A percentile compares a stretch with the other conserved stretches of the same genome.
phyloP scores from a whole-genome alignment of 176 grass and related monocot genomes.

The Raddia guianensis region DNA sequence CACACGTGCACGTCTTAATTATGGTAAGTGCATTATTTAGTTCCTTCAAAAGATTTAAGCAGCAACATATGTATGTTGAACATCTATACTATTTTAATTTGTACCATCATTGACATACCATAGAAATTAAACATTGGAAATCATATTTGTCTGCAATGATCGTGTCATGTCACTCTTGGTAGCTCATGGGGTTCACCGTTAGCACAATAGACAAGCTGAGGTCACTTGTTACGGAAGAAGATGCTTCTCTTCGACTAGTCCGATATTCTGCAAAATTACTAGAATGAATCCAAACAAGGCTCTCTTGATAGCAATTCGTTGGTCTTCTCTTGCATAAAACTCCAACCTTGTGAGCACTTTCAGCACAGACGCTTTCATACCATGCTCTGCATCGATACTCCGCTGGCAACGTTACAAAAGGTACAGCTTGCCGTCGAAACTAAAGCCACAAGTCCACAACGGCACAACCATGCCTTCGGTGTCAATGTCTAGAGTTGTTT shows the following conservation, averaged over 20 bases:
- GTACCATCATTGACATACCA: neutral
- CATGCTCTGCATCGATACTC: slow-evolving; percentile 65
- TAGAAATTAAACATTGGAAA: neutral
- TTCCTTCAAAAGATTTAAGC: neutral
- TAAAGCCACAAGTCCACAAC: neutral
- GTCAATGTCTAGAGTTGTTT: neutral
- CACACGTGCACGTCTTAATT: neutral
- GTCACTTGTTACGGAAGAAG: slow-evolving; percentile 44
- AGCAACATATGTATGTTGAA: too few species aligned
- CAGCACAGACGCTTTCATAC: slow-evolving; percentile 58
- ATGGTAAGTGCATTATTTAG: neutral
- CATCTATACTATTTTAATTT: neutral
- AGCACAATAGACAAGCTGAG: slow-evolving; percentile 46
- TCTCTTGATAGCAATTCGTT: neutral
- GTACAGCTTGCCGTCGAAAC: neutral
- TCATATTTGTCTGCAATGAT: neutral
- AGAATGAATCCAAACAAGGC: slow-evolving; percentile 34
- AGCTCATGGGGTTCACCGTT: slow-evolving; percentile 53
- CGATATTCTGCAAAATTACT: slow-evolving; percentile 51
- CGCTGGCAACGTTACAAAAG: slow-evolving; percentile 69
- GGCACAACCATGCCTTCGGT: neutral
- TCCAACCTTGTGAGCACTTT: neutral
- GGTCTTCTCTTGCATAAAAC: neutral
- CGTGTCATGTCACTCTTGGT: neutral
- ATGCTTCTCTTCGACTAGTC: slow-evolving; percentile 45